phyloP scores from a whole-genome alignment of 495 filamentous ascomycete genomes.

The Neurospora tetraspora region DNA sequence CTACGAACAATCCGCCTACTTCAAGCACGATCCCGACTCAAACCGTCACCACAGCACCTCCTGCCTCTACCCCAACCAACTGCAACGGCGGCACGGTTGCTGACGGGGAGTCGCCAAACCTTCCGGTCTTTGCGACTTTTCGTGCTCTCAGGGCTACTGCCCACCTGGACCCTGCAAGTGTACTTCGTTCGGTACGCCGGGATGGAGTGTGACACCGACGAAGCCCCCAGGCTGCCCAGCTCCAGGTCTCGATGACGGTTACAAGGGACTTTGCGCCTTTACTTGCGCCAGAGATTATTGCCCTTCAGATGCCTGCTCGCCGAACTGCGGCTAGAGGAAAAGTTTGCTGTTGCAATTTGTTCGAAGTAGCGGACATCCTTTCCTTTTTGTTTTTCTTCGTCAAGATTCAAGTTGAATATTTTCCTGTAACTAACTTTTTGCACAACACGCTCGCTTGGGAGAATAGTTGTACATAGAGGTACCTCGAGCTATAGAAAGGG shows the following conservation, averaged over 20 bases:
- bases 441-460: not conserved
- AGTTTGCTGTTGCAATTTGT: not conserved
- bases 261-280: constrained; percentile 34
- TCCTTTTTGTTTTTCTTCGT: not conserved
- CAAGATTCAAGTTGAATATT: not conserved
- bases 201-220: constrained; percentile 14
- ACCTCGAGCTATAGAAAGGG: not conserved
- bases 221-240: constrained; percentile 22
- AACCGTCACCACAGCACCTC: not conserved
- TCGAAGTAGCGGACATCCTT: not conserved
- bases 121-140: constrained; percentile 33
- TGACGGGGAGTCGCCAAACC: constrained; percentile 23
- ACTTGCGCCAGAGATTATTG: constrained; percentile 34
- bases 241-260: constrained; percentile 23
- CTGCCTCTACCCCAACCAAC: not conserved
- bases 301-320: constrained; percentile 27
- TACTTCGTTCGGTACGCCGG: constrained; percentile 21
- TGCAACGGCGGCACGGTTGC: constrained; percentile 29
- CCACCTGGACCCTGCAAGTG: constrained; percentile 30
- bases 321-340: not conserved
- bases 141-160: constrained; percentile 33
- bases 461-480: not conserved
- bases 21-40: not conserved
- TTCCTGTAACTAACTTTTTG: not conserved
- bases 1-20: not conserved